Evolutionary conservation across 2,329 filamentous ascomycete species (phyloP), one percentile per base, ranked within the genome.

Genomic region (Sordariomycetes sp.): DNA sequence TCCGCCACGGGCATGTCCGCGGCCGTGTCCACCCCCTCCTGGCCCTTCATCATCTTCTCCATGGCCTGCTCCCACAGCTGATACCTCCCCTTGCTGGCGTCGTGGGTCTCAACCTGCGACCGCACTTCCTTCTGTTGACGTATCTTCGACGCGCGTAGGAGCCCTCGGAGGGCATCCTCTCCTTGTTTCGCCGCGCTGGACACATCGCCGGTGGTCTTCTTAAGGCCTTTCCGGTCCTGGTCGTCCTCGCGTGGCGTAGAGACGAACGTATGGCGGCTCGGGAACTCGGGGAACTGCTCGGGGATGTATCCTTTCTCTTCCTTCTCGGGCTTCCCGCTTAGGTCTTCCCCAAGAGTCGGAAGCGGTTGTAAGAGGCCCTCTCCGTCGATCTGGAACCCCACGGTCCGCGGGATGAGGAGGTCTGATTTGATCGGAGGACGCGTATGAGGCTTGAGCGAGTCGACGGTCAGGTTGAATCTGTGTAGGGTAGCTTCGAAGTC

Each of bases 51-150:
- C 52, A 86, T 73, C 48, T 79, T 76, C 55, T 76, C 76, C 82
- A 86, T 86, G 1, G 81, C 78, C 14, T 72, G 68, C 68, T 86
- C 82, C 83, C 83, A 87, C 4, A 83, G 69, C 7, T 79, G 71
- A 64, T 85, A 81, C 18, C 82, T 75, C 61, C 80, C 74, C 63
- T 79, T 80, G 52, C 78, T 79, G 22, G 76, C 70, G 2, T 71
- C 66, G 63, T 83, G 77, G 58, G 76, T 75, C 62, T 80, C 75
- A 2, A 83, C 81, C 2, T 79, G 69, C 2, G 77, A 74, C 63
- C 80, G 82, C 51, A 84, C 77, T 64, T 85, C 83, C 66, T 86
- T 86, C 63, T 86, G 82, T 63, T 81, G 82, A 55, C 82, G 80
- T 63, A 82, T 79, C 68, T 86, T 86, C 58, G 80, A 81, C 20